These are phyloP conservation scores for Fusarium goolgardi DNA, from an alignment of 2,329 filamentous ascomycete genomes.

Conservation along the genomic window DNA sequence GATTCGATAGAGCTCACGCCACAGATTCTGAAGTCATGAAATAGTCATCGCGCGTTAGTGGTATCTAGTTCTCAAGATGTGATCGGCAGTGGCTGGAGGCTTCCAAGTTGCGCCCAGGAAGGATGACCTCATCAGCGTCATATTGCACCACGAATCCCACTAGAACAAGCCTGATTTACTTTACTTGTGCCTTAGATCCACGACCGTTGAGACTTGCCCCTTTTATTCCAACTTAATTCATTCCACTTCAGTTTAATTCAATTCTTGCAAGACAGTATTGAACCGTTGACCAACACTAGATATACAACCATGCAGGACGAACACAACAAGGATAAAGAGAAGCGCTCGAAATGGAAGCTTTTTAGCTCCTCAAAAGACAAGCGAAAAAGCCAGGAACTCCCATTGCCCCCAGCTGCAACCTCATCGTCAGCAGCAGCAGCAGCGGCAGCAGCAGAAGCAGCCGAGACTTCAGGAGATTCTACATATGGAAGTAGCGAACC, in stretches of 20 bases:
- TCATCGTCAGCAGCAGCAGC: not conserved
- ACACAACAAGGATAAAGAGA: conserved; percentile 38
- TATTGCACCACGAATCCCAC: conserved; percentile 15
- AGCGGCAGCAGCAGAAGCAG: not conserved
- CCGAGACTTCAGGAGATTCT: conserved; percentile 33
- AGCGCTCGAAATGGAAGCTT: conserved; percentile 44
- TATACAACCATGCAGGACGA: conserved; percentile 28
- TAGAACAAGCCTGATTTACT: conserved; percentile 26
- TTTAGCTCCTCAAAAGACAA: conserved; percentile 43
- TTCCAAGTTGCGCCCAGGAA: conserved; percentile 26
- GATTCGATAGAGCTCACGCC: conserved; percentile 5
- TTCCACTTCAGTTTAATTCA: not conserved
- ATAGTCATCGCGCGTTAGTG: conserved; percentile 38
- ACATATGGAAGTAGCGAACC: conserved; percentile 44
- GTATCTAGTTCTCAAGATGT: conserved; percentile 13
- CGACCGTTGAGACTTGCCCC: not conserved
- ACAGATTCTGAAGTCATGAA: conserved; percentile 29
- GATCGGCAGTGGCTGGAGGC: conserved; percentile 27
- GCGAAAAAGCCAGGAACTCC: conserved; percentile 25
- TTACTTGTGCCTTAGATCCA: not conserved
- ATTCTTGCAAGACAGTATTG: not conserved
- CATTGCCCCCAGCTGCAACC: not conserved
- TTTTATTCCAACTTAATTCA: not conserved
- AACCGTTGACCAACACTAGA: not conserved
- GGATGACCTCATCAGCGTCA: conserved; percentile 36